These are phyloP conservation scores for Musa balbisiana DNA, from an alignment of 202 grass and related monocot species.

Conservation along the genomic window DNA sequence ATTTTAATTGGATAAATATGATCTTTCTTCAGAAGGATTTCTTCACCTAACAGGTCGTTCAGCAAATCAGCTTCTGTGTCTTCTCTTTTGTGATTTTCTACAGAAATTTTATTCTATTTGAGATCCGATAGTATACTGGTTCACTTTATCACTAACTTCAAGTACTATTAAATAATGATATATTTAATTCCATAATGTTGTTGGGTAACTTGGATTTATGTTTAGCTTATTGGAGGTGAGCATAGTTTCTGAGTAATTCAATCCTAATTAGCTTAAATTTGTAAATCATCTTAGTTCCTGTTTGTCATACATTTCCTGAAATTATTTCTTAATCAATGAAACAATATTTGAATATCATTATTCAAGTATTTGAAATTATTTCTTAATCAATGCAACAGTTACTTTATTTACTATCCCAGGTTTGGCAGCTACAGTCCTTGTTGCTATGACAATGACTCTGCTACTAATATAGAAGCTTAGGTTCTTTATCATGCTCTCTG, in stretches of 20 bases:
- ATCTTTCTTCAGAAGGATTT: slow-evolving; percentile 21
- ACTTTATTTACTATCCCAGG: too few species aligned
- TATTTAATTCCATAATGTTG: not conserved
- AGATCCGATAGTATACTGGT: not conserved
- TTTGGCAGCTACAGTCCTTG: too few species aligned
- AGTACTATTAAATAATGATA: too few species aligned
- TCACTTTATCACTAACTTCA: not conserved
- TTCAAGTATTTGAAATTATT: too few species aligned
- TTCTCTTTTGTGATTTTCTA: not conserved
- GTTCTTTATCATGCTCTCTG: too few species aligned
- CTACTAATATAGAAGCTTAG: too few species aligned
- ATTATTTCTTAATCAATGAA: not conserved
- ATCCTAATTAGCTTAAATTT: not conserved
- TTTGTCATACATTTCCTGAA: not conserved
- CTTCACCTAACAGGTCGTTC: slow-evolving; percentile 19
- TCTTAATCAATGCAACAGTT: too few species aligned
- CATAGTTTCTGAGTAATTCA: not conserved
- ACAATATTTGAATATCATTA: too few species aligned
- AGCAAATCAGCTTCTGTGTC: slow-evolving; percentile 27
- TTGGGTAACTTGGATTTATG: not conserved
- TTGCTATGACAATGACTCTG: too few species aligned
- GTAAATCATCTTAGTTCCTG: not conserved
- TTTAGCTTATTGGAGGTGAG: not conserved
- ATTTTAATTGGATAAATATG: slow-evolving; percentile 3
- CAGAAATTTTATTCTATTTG: not conserved